phyloP scores from a whole-genome alignment of 2,329 filamentous ascomycete species.

The Orbilia quercus region DNA sequence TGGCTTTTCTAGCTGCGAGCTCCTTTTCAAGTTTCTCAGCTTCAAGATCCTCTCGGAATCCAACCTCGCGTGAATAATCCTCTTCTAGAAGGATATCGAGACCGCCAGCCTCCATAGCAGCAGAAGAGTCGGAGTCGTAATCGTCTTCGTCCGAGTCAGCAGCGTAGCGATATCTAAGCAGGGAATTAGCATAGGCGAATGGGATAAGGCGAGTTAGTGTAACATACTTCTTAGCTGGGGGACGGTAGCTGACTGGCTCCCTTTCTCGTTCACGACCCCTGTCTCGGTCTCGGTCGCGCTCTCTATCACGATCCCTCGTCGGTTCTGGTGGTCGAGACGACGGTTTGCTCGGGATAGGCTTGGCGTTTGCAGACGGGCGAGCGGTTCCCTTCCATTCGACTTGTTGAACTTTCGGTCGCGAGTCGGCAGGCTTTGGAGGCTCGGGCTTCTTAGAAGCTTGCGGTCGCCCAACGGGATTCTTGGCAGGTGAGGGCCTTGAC shows the following conservation, averaged over 20 bases:
- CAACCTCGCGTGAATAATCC: constrained; percentile 56
- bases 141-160: constrained; percentile 56
- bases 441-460: constrained; percentile 26
- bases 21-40: constrained; percentile 59
- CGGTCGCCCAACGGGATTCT: constrained; percentile 16
- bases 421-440: constrained; percentile 21
- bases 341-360: constrained; percentile 31
- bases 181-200: constrained; percentile 5
- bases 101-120: constrained; percentile 60
- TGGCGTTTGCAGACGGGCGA: constrained; percentile 33
- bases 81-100: constrained; percentile 60
- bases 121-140: constrained; percentile 58
- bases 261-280: constrained; percentile 34
- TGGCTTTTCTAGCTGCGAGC: constrained; percentile 58
- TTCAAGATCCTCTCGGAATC: constrained; percentile 58
- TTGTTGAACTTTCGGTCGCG: constrained; percentile 14
- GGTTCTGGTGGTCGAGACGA: constrained; percentile 8
- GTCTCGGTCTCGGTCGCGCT: constrained; percentile 13
- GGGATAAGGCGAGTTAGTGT: neutral
- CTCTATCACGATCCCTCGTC: constrained; percentile 8
- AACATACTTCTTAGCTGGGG: constrained; percentile 31
- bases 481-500: constrained; percentile 25
- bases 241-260: constrained; percentile 26
- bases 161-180: constrained; percentile 58
- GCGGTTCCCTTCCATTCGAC: constrained; percentile 51